Evolutionary conservation across 768 basidiomycete species (phyloP), one percentile per base, ranked within the genome.

Genomic region (Pleurotus tuoliensis): DNA sequence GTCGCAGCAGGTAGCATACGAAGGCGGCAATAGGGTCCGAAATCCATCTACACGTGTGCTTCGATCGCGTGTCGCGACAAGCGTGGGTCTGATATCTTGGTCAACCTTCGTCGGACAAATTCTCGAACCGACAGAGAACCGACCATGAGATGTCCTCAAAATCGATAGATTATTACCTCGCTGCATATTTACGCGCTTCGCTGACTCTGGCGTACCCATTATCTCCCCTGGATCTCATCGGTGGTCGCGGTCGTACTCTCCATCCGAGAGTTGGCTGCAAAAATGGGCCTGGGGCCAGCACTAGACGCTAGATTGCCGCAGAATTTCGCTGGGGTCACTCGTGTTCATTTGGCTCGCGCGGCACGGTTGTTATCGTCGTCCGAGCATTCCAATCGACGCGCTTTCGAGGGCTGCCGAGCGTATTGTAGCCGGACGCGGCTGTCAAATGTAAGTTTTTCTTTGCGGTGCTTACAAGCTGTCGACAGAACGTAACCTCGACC

Each of bases 41-140:
- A 53, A 3, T 39, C 15, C 20, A 38, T n/a, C 38, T 12, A 15
- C 37, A 53, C 51, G 51, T 53, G 51, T 53, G 22, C 37, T 11
- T 39, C 15, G 16, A n/a, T 41, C 39, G 51, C 51, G 49, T 51
- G 49, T 51, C 49, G n/a, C 27, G 12, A 30, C 49, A 34, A 25
- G 27, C 49, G 30, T 37, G 49, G 22, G 25, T 44, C 41, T 44
- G 41, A 43, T 43, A 11, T n/a, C 15, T 20, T 20, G 9, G 37
- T 50, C 49, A 16, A 51, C 25, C n/a, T 7, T 7, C 8, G 8
- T 39, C 51, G 51, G 51, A 13, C 12, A 8, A 53, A 30, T 53
- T 53, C 27, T 20, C 39, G 22, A 53, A 27, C 51, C 51, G 51
- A 53, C 51, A 53, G 51, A 41, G 39, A 24, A 50, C 22, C 27